Conservation (phyloP, 345 rosid species). For the Arabis hirsuta region DNA sequence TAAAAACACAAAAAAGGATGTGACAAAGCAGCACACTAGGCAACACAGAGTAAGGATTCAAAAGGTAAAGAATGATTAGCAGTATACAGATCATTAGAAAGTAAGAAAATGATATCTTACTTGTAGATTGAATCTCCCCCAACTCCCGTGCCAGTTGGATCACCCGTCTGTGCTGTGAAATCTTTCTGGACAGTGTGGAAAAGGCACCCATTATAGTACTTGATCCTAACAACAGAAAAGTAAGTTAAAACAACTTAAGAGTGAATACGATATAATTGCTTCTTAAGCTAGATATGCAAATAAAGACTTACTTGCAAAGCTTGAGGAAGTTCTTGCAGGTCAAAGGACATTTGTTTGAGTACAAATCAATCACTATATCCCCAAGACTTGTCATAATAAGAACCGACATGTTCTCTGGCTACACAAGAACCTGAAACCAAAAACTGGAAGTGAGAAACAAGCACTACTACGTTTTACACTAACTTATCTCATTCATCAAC, state of each 20-base stretch:
- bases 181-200: slow-evolving; percentile 92
- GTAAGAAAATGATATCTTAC: slow-evolving; percentile 47
- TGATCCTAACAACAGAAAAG: slow-evolving; percentile 55
- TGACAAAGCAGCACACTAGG: slow-evolving; percentile 1
- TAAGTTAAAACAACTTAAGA: neutral
- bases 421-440: slow-evolving; percentile 2
- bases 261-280: neutral
- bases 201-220: slow-evolving; percentile 85
- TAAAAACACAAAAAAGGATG: neutral
- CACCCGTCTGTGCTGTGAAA: slow-evolving; percentile 84
- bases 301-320: slow-evolving; percentile 74
- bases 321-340: slow-evolving; percentile 93
- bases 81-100: neutral
- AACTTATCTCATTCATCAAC: neutral
- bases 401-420: slow-evolving; percentile 64
- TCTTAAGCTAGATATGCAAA: neutral
- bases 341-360: slow-evolving; percentile 67
- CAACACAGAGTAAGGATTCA: neutral
- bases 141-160: slow-evolving; percentile 80
- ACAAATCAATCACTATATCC: slow-evolving; percentile 76
- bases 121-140: slow-evolving; percentile 91
- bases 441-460: slow-evolving; percentile 44
- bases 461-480: neutral
- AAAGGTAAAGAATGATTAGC: neutral
- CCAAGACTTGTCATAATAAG: slow-evolving; percentile 83